Base-by-base conservation (phyloP, 139 green algal species). In the Chlamydomonas sp. region DNA sequence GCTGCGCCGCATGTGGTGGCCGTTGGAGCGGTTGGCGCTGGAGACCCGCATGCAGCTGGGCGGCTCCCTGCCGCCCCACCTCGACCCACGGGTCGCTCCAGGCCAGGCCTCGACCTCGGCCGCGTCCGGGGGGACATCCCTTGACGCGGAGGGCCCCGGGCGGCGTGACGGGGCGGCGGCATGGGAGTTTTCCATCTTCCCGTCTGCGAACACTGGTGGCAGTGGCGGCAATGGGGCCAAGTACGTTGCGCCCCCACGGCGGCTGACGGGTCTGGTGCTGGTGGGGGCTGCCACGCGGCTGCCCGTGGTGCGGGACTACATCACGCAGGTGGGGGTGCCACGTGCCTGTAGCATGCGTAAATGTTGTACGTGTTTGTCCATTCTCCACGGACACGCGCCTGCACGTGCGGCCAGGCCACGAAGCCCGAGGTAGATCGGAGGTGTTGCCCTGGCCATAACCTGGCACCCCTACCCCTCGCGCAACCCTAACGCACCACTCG, bases 261-360 rank as follows among this genome's bases (percentile, higher is more conserved):
- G 85, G 60, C 88, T 96, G 75, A 95, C 89, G 3, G 93, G 92
- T n/a, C 89, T 96, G 58, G 89, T 96, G 83, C 89, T 97, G 20
- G 96, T 98, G 58, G 96, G 96, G 5, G 95, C 94, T 7, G 90
- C 92, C 2, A 97, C 96, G 2, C 85, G 92, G 58, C 93, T 97
- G 88, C 94, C 93, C 0, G 86, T 89, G 10, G 87, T 97, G 59
- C 89, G 87, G 78, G 62, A 86, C 17, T 92, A 93, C 63, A 85
- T 97, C 73, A 74, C 80, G 20, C n/a, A 72, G 59, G 77, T 95
- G n/a, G 94, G 94, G 16, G 93, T 91, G 10, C 61, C 59, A 9
- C 5, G 10, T 72, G 63, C 60, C 63, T 57, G 5, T 31, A n/a
- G 31, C 5, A 14, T 68, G 59, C 2, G 66, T 78, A 20, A 66